phyloP scores from a whole-genome alignment of 1,284 basidiomycete species.

The Gastroboletus turbinatus region DNA sequence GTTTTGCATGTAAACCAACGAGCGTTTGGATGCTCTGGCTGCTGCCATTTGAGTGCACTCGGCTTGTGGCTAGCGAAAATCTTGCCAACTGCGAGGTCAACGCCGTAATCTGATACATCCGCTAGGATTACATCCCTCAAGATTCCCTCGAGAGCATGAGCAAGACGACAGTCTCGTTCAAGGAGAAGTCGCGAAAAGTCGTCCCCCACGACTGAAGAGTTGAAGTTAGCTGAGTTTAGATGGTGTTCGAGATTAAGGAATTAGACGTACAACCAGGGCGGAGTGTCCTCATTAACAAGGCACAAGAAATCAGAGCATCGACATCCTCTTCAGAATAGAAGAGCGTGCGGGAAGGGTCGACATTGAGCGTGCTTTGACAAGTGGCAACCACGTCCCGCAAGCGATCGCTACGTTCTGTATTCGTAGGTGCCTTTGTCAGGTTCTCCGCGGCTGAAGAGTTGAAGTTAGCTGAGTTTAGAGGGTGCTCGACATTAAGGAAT shows the following conservation, averaged over 20 bases:
- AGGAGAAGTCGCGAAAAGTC: background rate
- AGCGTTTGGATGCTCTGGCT: too few species aligned
- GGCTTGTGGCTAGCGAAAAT: constrained; percentile 29
- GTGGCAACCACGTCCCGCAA: constrained; percentile 36
- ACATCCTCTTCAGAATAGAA: too few species aligned
- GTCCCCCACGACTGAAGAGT: constrained; percentile 9
- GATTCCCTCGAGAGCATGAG: constrained; percentile 26
- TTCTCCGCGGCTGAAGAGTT: constrained; percentile 9
- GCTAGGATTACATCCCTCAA: constrained; percentile 9
- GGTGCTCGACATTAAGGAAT: background rate
- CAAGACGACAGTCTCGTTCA: constrained; percentile 24
- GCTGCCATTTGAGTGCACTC: background rate
- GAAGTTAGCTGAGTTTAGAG: background rate
- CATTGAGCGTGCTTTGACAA: constrained; percentile 42
- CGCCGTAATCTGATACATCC: constrained; percentile 12
- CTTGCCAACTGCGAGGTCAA: constrained; percentile 36
- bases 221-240: background rate
- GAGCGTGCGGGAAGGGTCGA: constrained; percentile 23
- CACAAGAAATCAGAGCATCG: constrained; percentile 35
- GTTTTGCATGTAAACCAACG: too few species aligned
- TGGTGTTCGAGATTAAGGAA: background rate
- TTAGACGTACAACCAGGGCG: background rate
- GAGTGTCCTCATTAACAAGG: constrained; percentile 25
- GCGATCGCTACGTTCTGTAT: constrained; percentile 23
- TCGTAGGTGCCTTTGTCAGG: background rate